A percentile compares a stretch with the other conserved stretches of the same genome.
Evolutionary conservation across 345 rosid species (phyloP).

Genomic region (Abelmoschus esculentus): DNA sequence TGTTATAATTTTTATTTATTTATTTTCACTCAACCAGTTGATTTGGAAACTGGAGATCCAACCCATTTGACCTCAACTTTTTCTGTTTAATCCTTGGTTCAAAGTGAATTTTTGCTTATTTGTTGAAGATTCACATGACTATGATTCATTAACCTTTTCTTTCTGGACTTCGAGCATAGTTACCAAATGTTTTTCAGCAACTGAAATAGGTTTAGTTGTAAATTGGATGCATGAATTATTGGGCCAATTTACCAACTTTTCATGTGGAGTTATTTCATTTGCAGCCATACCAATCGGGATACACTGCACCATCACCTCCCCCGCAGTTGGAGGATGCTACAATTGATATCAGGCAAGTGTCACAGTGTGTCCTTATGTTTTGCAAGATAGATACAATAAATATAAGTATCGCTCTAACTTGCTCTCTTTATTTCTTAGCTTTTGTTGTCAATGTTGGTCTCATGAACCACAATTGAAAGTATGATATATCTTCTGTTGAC

Average conservation of each 20-base stretch:
- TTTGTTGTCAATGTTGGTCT: background rate
- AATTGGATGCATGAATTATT: background rate
- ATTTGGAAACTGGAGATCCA: too few species aligned
- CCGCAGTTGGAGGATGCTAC: constrained; percentile 52
- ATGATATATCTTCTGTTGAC: background rate
- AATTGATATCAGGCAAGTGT: constrained; percentile 75
- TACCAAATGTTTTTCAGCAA: background rate
- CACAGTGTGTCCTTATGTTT: background rate
- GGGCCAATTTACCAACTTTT: background rate
- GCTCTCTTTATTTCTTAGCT: background rate
- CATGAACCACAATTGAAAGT: background rate
- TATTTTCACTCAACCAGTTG: too few species aligned
- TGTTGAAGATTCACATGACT: background rate
- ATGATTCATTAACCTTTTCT: background rate
- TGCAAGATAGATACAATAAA: background rate
- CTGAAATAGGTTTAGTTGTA: background rate
- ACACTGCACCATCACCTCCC: constrained; percentile 68
- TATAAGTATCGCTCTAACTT: background rate
- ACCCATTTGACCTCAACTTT: too few species aligned
- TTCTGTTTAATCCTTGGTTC: background rate
- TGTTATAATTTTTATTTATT: too few species aligned
- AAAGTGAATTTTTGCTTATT: background rate
- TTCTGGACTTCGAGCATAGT: background rate
- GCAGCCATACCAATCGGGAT: constrained; percentile 86
- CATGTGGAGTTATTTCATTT: background rate